These are phyloP conservation scores for Diplogelasinospora grovesii DNA, from an alignment of 495 filamentous ascomycete genomes.

Conservation along the genomic window DNA sequence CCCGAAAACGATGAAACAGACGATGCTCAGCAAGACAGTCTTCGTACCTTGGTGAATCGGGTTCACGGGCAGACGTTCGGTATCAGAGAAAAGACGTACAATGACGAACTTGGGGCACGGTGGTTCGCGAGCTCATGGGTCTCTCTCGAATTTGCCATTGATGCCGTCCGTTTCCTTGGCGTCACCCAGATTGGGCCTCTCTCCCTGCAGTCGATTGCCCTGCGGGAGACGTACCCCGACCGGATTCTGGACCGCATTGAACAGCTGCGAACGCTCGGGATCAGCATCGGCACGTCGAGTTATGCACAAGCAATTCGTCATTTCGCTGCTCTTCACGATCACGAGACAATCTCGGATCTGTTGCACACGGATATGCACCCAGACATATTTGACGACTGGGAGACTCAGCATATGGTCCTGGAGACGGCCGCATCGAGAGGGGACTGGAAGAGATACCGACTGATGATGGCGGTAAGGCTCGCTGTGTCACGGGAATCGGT, in stretches of 20 bases:
- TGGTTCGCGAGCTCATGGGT: constrained; percentile 62
- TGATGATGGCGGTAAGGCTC: constrained; percentile 21
- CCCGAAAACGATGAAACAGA: not conserved
- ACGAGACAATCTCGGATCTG: constrained; percentile 51
- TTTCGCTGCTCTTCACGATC: constrained; percentile 49
- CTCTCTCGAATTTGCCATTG: constrained; percentile 56
- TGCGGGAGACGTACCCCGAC: constrained; percentile 47
- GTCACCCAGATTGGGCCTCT: constrained; percentile 62
- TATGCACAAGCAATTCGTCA: constrained; percentile 55
- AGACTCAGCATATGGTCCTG: constrained; percentile 44
- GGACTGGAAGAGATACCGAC: constrained; percentile 25
- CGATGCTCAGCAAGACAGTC: constrained; percentile 2
- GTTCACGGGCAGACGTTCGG: constrained; percentile 39
- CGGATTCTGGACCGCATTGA: constrained; percentile 49
- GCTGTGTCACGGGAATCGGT: not conserved
- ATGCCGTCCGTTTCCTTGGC: constrained; percentile 56
- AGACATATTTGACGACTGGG: constrained; percentile 59
- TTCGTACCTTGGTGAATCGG: constrained; percentile 37
- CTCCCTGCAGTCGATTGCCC: constrained; percentile 63
- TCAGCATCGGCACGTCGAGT: constrained; percentile 50
- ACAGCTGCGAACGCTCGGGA: constrained; percentile 48
- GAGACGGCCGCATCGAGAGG: constrained; percentile 14
- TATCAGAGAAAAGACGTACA: constrained; percentile 42
- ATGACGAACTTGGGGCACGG: constrained; percentile 58
- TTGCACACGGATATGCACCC: constrained; percentile 68